Evolutionary conservation across 1,139 yeast species (phyloP).

Genomic region (Debaryomyces subglobosus): DNA sequence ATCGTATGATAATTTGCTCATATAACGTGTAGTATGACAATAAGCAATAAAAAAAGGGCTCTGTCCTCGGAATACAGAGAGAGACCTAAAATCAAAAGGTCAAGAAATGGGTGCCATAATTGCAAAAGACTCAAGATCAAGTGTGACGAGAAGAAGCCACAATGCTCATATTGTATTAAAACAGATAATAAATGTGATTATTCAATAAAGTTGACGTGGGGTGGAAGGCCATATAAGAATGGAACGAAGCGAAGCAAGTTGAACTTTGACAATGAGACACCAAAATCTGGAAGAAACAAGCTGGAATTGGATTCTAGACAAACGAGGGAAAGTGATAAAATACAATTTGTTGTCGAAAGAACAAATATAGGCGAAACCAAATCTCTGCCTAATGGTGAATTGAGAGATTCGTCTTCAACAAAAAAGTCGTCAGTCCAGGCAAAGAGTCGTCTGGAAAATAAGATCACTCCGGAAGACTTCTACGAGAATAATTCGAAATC

Average conservation of each 20-base stretch:
- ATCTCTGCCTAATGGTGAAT: not conserved
- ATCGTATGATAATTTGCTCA: slow-evolving; percentile 1
- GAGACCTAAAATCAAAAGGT: slow-evolving; percentile 18
- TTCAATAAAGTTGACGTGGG: slow-evolving; percentile 70
- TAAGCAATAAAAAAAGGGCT: not conserved
- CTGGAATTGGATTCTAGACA: not conserved
- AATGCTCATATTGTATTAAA: slow-evolving; percentile 61
- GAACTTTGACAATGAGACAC: not conserved
- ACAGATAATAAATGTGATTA: slow-evolving; percentile 61
- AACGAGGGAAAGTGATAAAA: not conserved
- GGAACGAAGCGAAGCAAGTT: slow-evolving; percentile 34
- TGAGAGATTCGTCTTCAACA: not conserved
- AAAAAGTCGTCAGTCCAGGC: not conserved
- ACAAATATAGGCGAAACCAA: not conserved
- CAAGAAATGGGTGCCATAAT: slow-evolving; percentile 61
- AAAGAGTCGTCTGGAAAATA: not conserved
- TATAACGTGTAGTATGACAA: not conserved
- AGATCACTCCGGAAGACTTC: not conserved
- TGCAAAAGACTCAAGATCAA: slow-evolving; percentile 72
- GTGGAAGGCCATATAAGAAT: slow-evolving; percentile 65
- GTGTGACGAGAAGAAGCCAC: slow-evolving; percentile 73
- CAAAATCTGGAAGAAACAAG: not conserved
- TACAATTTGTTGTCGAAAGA: slow-evolving; percentile 2
- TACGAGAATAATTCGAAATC: not conserved
- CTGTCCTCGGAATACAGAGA: not conserved